Conservation (phyloP, 2,329 filamentous ascomycete genomes). For the Colletotrichum horii region DNA sequence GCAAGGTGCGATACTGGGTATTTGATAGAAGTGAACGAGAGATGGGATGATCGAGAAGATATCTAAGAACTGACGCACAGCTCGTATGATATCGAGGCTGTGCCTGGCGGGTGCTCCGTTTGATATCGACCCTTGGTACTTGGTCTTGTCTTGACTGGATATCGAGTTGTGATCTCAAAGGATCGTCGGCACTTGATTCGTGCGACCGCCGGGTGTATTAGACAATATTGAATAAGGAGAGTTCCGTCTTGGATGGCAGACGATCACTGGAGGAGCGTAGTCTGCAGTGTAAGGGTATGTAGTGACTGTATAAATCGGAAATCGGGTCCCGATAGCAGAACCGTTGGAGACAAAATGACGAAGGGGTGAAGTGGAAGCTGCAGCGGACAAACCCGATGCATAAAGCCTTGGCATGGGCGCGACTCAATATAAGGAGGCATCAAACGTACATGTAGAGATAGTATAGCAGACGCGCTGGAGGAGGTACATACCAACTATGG, state of each 20-base stretch:
- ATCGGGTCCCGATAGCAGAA: background rate
- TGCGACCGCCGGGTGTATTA: background rate
- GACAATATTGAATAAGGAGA: background rate
- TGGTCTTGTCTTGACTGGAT: background rate
- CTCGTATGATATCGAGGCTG: background rate
- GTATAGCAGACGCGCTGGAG: background rate
- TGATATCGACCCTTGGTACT: background rate
- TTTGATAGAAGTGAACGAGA: background rate
- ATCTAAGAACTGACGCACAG: background rate
- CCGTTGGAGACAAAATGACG: background rate
- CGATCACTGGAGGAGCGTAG: background rate
- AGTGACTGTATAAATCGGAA: background rate
- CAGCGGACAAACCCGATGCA: background rate
- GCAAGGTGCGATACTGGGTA: background rate
- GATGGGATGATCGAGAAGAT: background rate
- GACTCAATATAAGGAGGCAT: background rate
- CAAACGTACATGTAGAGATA: background rate
- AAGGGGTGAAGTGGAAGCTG: background rate
- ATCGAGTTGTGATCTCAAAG: background rate
- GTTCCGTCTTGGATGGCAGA: background rate
- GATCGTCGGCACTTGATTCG: background rate
- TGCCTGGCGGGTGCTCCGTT: background rate
- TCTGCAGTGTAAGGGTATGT: background rate
- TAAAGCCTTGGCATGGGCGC: background rate
- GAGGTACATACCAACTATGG: background rate